phyloP scores from a whole-genome alignment of 2,329 filamentous ascomycete species.

The Colletotrichum sp. region DNA sequence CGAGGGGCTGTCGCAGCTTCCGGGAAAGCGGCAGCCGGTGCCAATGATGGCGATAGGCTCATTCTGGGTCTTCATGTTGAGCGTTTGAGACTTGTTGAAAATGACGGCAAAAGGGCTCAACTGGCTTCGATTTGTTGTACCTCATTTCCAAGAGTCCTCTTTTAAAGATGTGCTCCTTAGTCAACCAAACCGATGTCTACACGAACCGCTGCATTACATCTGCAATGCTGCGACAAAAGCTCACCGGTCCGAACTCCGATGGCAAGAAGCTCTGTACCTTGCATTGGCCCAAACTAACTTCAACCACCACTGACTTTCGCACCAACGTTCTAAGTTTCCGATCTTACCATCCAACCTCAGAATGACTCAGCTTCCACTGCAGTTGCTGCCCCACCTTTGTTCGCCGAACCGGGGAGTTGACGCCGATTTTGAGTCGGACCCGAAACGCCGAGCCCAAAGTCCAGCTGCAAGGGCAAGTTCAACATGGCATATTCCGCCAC shows the following conservation, averaged over 20 bases:
- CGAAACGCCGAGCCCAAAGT: background rate
- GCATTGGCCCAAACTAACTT: background rate
- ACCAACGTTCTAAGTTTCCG: background rate
- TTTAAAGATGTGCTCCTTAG: background rate
- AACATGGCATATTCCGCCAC: background rate
- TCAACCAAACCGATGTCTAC: background rate
- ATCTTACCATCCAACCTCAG: background rate
- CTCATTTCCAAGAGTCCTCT: background rate
- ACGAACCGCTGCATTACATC: background rate
- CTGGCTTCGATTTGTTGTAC: rapidly evolving
- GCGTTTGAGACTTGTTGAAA: background rate
- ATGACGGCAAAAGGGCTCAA: background rate
- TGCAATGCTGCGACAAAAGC: background rate
- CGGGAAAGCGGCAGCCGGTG: conserved; percentile 2
- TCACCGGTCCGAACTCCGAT: background rate
- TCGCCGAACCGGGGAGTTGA: background rate
- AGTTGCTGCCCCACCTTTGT: background rate
- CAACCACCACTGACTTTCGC: background rate
- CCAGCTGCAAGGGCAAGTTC: background rate
- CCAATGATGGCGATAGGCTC: conserved; percentile 10
- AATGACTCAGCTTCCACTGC: background rate
- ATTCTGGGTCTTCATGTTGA: background rate
- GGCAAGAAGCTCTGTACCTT: background rate
- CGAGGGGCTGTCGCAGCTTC: background rate
- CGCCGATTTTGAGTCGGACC: background rate